These are phyloP conservation scores for Sphagnum fallax DNA, from an alignment of 228 moss, liverwort and hornwort genomes.

Conservation along the genomic window DNA sequence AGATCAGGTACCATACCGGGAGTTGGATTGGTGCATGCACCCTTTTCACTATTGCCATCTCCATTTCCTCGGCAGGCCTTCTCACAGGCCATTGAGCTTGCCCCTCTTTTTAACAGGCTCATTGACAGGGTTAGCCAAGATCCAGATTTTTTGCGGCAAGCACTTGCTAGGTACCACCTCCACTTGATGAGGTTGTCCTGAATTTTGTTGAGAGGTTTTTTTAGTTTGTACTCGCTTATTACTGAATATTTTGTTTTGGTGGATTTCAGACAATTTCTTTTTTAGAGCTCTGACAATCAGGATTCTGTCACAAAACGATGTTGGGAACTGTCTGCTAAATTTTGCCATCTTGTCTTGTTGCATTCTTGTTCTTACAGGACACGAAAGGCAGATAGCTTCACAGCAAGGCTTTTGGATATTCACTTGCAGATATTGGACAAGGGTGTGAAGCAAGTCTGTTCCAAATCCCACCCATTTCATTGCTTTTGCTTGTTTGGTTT, in stretches of 20 bases:
- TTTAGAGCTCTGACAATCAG: too few species aligned
- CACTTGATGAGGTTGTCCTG: too few species aligned
- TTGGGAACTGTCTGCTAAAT: too few species aligned
- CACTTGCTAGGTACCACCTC: conserved; percentile 38
- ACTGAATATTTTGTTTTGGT: too few species aligned
- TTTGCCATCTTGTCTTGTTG: background rate
- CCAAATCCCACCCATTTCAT: background rate
- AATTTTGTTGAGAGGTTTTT: too few species aligned
- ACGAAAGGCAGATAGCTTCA: conserved; percentile 77
- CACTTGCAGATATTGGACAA: conserved; percentile 50
- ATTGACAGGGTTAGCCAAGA: conserved; percentile 87
- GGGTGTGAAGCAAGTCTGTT: conserved; percentile 58
- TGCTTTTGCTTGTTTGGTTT: too few species aligned
- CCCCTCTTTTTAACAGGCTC: conserved; percentile 77
- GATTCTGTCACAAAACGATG: too few species aligned
- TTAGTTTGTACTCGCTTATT: too few species aligned
- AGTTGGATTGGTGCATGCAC: conserved; percentile 72
- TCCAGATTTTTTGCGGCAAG: conserved; percentile 54
- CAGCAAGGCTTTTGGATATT: conserved; percentile 62
- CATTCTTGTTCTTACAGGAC: conserved; percentile 18
- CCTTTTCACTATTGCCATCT: conserved; percentile 67
- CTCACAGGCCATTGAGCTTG: conserved; percentile 47
- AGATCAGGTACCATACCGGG: conserved; percentile 70
- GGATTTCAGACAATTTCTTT: too few species aligned
- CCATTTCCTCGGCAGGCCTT: conserved; percentile 61